Evolutionary conservation across 2,329 filamentous ascomycete species (phyloP), one percentile per base, ranked within the genome.

Genomic region (Aspergillus tanneri): DNA sequence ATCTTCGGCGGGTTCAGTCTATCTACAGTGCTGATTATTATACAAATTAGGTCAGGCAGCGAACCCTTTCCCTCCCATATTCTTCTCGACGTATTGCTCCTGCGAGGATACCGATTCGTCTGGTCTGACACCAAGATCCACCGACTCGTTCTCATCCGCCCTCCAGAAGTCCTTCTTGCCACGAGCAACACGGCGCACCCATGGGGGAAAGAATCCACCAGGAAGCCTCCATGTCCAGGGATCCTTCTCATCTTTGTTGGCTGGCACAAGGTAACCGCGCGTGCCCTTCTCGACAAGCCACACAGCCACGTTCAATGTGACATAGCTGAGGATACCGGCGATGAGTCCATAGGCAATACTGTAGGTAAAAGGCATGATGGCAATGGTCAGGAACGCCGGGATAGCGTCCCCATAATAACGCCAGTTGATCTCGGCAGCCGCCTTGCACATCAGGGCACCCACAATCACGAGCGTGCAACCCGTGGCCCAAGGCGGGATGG

Each of bases 291-390:
- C 83, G 57, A 95, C 70, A 39, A 87, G 48, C 81, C 81, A 91
- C 10, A 88, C 83, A 10, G 78, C 63, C 0, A 77, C 81, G 71
- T 95, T 95, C 70, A 95, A 79, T 54, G 87, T 64, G 36, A 86
- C 85, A 69, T 95, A 95, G 30, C 82, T 83, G 61, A 85, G 77
- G 60, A 95, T 86, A 43, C 89, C 88, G 1, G 81, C 87, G 58
- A 95, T 95, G 12, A 95, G 77, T 39, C 90, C 90, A 62, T 95
- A 88, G 10, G 90, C 88, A 62, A 95, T 93, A 32, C 84, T 88
- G 75, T 93, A 95, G 1, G 87, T 90, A 71, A 95, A 93, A 0
- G 90, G 89, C 90, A 95, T 95, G 52, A 91, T 73, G 48, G 85
- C 83, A 54, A 95, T 86, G 42, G 87, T 90, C 27, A 95, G 74